A percentile compares a stretch with the other conserved stretches of the same genome.
These are phyloP conservation scores for Erysimum cheiri DNA, from an alignment of 441 rosid species.

Conservation along the genomic window DNA sequence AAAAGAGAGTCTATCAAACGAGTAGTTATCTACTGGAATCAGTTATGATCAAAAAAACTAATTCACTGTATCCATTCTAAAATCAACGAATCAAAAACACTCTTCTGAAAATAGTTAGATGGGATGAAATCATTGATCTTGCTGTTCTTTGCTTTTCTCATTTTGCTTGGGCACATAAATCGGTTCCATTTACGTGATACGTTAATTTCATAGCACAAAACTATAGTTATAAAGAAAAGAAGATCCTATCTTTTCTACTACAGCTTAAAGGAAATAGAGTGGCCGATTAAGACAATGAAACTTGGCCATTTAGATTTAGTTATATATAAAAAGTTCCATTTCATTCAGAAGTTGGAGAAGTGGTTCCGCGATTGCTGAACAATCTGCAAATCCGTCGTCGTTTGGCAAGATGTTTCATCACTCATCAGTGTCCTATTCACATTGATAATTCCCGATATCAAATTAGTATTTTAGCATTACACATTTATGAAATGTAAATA, in stretches of 20 bases:
- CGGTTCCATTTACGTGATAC: conserved; percentile 20
- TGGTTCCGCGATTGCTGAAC: conserved; percentile 75
- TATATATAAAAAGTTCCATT: conserved; percentile 3
- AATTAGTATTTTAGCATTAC: background rate
- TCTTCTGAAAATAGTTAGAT: background rate
- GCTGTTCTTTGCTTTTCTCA: background rate
- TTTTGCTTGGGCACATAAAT: conserved; percentile 4
- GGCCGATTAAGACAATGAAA: conserved; percentile 31
- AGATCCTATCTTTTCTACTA: conserved; percentile 37
- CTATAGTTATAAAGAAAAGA: background rate
- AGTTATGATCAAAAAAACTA: too few species aligned
- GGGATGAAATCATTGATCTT: background rate
- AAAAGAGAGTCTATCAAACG: too few species aligned
- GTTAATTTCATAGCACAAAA: conserved; percentile 20
- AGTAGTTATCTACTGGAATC: too few species aligned
- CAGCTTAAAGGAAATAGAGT: conserved; percentile 32
- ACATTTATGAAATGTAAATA: background rate
- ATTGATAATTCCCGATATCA: background rate
- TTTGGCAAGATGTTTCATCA: conserved; percentile 85
- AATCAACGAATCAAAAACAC: background rate
- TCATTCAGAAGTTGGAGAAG: conserved; percentile 68
- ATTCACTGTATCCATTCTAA: too few species aligned
- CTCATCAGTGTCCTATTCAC: conserved; percentile 58
- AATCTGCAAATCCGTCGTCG: conserved; percentile 74
- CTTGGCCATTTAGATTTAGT: conserved; percentile 23